Conservation (phyloP, 371 early-diverging fungal species). For the Circinella minor region DNA sequence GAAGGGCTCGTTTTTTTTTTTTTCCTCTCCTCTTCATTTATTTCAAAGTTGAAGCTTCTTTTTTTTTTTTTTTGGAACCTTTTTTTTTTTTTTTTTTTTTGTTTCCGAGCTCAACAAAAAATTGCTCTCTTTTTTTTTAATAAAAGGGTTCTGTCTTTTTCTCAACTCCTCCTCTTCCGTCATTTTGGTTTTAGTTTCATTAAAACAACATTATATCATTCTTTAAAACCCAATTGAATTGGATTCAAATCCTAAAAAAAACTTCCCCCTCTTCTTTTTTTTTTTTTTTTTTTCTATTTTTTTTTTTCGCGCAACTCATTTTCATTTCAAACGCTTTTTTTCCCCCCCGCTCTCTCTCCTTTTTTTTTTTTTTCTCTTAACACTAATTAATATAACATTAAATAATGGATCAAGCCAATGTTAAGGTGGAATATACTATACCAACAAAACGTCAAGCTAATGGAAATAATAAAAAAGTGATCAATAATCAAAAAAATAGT, state of each 20-base stretch:
- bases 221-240: too few relatives aligned
- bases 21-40: not conserved
- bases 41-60: not conserved
- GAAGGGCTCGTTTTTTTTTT: not conserved
- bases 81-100: not conserved
- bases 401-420: constrained; percentile 12
- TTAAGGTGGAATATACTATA: constrained; percentile 11
- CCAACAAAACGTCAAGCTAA: constrained; percentile 3
- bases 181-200: too few relatives aligned
- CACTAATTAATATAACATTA: too few relatives aligned
- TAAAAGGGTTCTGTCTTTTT: too few relatives aligned
- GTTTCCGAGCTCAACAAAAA: too few relatives aligned
- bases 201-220: too few relatives aligned
- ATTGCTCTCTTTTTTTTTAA: too few relatives aligned
- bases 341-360: not conserved
- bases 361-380: not conserved
- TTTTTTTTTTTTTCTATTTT: too few relatives aligned
- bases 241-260: too few relatives aligned
- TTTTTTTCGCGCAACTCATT: too few relatives aligned
- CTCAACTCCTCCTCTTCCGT: too few relatives aligned
- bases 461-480: not conserved
- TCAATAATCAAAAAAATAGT: constrained; percentile 4
- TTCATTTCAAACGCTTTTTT: not conserved
- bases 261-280: too few relatives aligned
- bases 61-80: not conserved